A percentile compares a stretch with the other conserved stretches of the same genome.
phyloP scores from a whole-genome alignment of 441 rosid species.

The Manihot esculenta region DNA sequence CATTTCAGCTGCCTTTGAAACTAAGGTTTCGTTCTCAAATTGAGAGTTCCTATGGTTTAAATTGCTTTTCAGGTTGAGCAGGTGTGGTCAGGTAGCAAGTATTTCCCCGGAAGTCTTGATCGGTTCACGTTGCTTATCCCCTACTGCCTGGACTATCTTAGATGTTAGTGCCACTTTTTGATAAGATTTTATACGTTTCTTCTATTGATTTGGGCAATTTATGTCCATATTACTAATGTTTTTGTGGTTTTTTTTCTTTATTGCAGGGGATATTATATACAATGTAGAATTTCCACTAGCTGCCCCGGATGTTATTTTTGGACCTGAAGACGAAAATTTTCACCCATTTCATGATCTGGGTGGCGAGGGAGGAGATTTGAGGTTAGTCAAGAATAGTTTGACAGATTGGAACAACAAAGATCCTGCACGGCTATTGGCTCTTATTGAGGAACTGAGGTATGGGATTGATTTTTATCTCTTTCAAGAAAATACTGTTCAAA shows the following conservation, averaged over 20 bases:
- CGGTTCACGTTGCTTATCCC: slow-evolving; percentile 90
- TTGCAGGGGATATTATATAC: slow-evolving; percentile 82
- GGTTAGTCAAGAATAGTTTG: slow-evolving; percentile 36
- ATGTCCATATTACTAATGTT: neutral
- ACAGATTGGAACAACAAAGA: slow-evolving; percentile 73
- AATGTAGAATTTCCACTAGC: slow-evolving; percentile 68
- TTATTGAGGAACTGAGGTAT: slow-evolving; percentile 78
- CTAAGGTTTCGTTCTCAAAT: slow-evolving; percentile 26
- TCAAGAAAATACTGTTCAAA: slow-evolving; percentile 1
- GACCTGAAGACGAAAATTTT: slow-evolving; percentile 74
- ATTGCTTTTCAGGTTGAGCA: slow-evolving; percentile 63
- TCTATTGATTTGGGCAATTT: neutral
- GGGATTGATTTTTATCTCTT: slow-evolving; percentile 16
- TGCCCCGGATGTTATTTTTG: slow-evolving; percentile 90
- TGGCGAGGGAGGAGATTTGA: slow-evolving; percentile 34
- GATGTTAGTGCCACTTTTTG: slow-evolving; percentile 63
- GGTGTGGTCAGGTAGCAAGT: slow-evolving; percentile 74
- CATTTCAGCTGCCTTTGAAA: neutral
- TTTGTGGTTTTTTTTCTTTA: slow-evolving; percentile 5
- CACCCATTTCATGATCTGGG: slow-evolving; percentile 42
- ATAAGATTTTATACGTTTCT: no score
- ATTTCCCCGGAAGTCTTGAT: slow-evolving; percentile 52
- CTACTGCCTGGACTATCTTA: slow-evolving; percentile 74
- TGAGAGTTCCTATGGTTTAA: neutral
- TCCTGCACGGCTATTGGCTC: slow-evolving; percentile 51